These are phyloP conservation scores for Chalaropsis ovoidea DNA, from an alignment of 2,329 filamentous ascomycete species.

Conservation along the genomic window DNA sequence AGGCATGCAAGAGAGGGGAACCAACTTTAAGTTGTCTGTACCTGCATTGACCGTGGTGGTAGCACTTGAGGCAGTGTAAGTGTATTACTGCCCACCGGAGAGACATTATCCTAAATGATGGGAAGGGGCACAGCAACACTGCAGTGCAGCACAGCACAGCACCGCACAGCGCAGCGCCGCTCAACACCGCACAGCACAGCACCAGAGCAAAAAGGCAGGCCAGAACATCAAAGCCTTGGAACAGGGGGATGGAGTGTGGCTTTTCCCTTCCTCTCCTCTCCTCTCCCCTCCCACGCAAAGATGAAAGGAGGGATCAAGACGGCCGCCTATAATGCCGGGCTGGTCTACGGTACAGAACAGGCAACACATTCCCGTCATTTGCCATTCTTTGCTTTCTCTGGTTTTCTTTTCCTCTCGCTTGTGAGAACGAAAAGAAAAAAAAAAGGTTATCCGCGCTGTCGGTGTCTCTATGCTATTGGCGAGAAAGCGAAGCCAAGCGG, in stretches of 20 bases:
- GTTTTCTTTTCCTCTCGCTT: background rate
- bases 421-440: too few relatives aligned
- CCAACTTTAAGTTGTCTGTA: slow-evolving; percentile 12
- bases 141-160: background rate
- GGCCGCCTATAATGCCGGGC: background rate
- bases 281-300: background rate
- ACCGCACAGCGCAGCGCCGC: background rate
- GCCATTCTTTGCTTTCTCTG: background rate
- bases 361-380: background rate
- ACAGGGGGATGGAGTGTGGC: background rate
- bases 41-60: slow-evolving; percentile 5
- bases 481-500: background rate
- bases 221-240: too few relatives aligned
- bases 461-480: background rate
- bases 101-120: slow-evolving; percentile 8
- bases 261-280: background rate
- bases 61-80: slow-evolving; percentile 6
- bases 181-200: background rate
- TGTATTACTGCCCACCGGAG: background rate
- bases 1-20: background rate
- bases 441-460: slow-evolving; percentile 12
- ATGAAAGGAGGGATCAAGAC: background rate
- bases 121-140: slow-evolving; percentile 9
- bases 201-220: too few relatives aligned
- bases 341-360: background rate